phyloP scores from a whole-genome alignment of 1,284 basidiomycete genomes.

The Bondarzewia mesenterica region DNA sequence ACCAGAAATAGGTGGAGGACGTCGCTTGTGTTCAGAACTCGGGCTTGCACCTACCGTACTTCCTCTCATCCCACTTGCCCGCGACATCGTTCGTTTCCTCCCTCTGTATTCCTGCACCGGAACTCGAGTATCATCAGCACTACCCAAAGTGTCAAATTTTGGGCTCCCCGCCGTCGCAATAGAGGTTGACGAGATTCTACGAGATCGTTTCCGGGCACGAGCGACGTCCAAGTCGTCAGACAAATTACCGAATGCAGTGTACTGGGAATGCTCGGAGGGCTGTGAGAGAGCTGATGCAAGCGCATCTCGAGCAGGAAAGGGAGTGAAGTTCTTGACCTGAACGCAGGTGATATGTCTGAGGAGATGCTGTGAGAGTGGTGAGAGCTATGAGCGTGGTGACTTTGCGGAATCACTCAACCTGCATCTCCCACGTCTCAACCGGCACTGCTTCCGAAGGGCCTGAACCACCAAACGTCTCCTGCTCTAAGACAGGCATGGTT shows the following conservation, averaged over 20 bases:
- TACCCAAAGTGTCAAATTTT: slow-evolving; percentile 31
- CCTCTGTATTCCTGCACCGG: slow-evolving; percentile 6
- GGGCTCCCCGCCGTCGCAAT: slow-evolving; percentile 38
- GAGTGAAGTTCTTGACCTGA: slow-evolving; percentile 74
- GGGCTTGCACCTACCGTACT: slow-evolving; percentile 1
- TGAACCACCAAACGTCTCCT: background rate
- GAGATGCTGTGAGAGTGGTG: slow-evolving; percentile 43
- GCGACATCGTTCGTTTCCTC: slow-evolving; percentile 12
- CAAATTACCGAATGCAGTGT: slow-evolving; percentile 42
- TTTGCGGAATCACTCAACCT: background rate
- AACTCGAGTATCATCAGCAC: slow-evolving; percentile 13
- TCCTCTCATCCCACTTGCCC: slow-evolving; percentile 8
- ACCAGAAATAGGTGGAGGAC: slow-evolving; percentile 11
- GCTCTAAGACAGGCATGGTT: no score
- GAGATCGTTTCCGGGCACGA: slow-evolving; percentile 45
- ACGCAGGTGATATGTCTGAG: slow-evolving; percentile 68
- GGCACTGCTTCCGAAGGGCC: background rate
- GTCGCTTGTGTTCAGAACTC: slow-evolving; percentile 1
- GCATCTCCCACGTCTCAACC: background rate
- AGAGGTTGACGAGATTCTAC: slow-evolving; percentile 57
- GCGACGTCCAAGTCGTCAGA: slow-evolving; percentile 67
- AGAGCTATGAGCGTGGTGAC: background rate
- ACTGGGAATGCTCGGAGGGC: slow-evolving; percentile 51
- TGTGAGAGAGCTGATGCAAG: slow-evolving; percentile 65
- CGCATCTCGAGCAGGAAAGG: slow-evolving; percentile 70